Conservation (phyloP, 495 filamentous ascomycete species). For the Penicillium cosmopolitanum region DNA sequence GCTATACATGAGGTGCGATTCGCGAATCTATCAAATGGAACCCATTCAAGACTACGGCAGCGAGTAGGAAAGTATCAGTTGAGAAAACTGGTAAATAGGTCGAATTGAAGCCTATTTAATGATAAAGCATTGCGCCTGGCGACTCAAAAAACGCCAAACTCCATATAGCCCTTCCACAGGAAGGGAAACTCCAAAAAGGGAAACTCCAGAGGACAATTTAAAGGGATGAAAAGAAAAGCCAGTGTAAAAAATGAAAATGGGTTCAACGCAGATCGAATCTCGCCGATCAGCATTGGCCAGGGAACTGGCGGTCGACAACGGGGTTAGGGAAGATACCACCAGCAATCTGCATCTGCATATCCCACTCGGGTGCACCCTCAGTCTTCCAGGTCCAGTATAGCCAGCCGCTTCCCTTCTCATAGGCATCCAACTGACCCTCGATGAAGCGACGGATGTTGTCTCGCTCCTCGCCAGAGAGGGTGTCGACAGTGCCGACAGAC, state of each 20-base stretch:
- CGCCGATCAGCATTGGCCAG: conserved; percentile 43
- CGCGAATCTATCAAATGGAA: too few species aligned
- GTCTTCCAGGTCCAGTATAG: conserved; percentile 87
- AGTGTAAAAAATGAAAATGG: background rate
- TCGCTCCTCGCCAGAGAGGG: conserved; percentile 54
- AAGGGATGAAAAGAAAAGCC: background rate
- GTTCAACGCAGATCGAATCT: background rate
- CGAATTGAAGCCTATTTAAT: background rate
- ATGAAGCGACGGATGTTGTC: conserved; percentile 64
- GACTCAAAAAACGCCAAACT: background rate
- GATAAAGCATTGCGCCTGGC: background rate
- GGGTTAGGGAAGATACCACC: conserved; percentile 67
- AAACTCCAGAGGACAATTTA: background rate
- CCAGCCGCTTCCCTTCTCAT: conserved; percentile 70
- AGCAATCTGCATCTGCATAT: conserved; percentile 68
- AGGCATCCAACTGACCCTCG: conserved; percentile 76
- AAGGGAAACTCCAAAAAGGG: conserved; percentile 5
- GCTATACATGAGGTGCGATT: too few species aligned
- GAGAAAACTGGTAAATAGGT: background rate
- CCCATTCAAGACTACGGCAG: too few species aligned
- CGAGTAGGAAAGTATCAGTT: too few species aligned
- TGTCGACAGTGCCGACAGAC: conserved; percentile 56
- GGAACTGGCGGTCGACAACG: conserved; percentile 51
- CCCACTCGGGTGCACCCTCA: conserved; percentile 87
- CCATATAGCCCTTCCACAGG: background rate